These are phyloP conservation scores for Leccinellum rugosiceps DNA, from an alignment of 768 basidiomycete genomes.

Conservation along the genomic window DNA sequence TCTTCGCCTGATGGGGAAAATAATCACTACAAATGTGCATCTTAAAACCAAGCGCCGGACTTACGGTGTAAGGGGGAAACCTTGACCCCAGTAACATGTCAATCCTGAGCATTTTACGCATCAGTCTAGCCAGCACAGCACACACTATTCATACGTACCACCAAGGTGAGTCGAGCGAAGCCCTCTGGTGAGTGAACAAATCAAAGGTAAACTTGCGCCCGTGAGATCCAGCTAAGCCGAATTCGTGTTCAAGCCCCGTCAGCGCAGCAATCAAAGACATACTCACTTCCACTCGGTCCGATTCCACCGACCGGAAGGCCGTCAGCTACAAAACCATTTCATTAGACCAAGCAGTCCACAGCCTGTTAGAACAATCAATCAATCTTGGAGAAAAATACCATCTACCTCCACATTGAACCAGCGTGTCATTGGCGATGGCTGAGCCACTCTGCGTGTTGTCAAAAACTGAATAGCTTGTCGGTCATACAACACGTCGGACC, in stretches of 20 bases:
- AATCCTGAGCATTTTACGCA: constrained; percentile 10
- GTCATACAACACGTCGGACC: neutral
- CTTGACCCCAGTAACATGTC: constrained; percentile 27
- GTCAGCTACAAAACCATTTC: constrained; percentile 35
- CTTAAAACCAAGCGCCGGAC: neutral
- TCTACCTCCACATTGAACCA: constrained; percentile 60
- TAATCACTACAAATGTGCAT: neutral
- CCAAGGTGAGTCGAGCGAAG: constrained; percentile 45
- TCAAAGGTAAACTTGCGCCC: constrained; percentile 76
- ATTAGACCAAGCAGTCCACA: neutral
- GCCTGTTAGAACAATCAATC: too few species aligned
- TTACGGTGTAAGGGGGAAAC: constrained; percentile 29
- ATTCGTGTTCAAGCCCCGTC: neutral
- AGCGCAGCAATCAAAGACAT: neutral
- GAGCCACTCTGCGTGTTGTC: constrained; percentile 70
- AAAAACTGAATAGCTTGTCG: constrained; percentile 45
- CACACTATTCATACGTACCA: constrained; percentile 20
- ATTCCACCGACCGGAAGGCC: constrained; percentile 75
- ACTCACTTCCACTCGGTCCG: constrained; percentile 69
- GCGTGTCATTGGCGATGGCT: constrained; percentile 65
- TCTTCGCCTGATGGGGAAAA: constrained; percentile 17
- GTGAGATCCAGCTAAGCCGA: constrained; percentile 55
- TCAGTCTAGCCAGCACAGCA: neutral
- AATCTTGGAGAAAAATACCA: neutral
- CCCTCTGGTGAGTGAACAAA: constrained; percentile 71